Percentiles rank a stretch among this genome's conserved stretches.
These are phyloP conservation scores for Leccinellum rugosiceps DNA, from an alignment of 768 basidiomycete genomes.

Conservation along the genomic window DNA sequence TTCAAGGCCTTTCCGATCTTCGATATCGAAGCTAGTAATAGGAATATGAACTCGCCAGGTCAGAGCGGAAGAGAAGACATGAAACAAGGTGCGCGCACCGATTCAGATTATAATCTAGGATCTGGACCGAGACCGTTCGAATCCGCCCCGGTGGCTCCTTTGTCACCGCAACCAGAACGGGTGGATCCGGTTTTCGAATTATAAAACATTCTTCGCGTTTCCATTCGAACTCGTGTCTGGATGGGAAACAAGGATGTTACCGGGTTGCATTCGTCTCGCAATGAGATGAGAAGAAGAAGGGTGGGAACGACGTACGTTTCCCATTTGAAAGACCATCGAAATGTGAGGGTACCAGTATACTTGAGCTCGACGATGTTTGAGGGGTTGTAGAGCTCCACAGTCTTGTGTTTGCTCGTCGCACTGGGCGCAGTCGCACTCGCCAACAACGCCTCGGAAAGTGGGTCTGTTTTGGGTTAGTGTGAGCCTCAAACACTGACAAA, in stretches of 20 bases:
- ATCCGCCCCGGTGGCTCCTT: constrained; percentile 69
- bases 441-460: constrained; percentile 67
- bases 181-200: constrained; percentile 82
- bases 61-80: neutral
- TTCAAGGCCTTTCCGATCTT: constrained; percentile 83
- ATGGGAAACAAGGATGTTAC: neutral
- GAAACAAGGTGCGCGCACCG: constrained; percentile 39
- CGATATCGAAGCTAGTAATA: constrained; percentile 68
- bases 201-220: constrained; percentile 80
- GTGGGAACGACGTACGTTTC: constrained; percentile 57
- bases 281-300: neutral
- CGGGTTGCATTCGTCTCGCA: constrained; percentile 44
- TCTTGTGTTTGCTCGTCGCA: constrained; percentile 68
- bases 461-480: constrained; percentile 46
- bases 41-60: neutral
- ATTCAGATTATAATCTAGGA: constrained; percentile 83
- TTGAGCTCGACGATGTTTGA: constrained; percentile 66
- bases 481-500: neutral
- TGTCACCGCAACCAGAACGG: constrained; percentile 79
- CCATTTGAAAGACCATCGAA: constrained; percentile 80
- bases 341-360: constrained; percentile 67
- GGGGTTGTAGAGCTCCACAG: constrained; percentile 73
- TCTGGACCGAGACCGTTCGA: constrained; percentile 65
- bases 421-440: constrained; percentile 63
- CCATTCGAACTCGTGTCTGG: constrained; percentile 84